Evolutionary conservation across 2,329 filamentous ascomycete species (phyloP), one percentile per base, ranked within the genome.

Genomic region (Penicillium expansum): DNA sequence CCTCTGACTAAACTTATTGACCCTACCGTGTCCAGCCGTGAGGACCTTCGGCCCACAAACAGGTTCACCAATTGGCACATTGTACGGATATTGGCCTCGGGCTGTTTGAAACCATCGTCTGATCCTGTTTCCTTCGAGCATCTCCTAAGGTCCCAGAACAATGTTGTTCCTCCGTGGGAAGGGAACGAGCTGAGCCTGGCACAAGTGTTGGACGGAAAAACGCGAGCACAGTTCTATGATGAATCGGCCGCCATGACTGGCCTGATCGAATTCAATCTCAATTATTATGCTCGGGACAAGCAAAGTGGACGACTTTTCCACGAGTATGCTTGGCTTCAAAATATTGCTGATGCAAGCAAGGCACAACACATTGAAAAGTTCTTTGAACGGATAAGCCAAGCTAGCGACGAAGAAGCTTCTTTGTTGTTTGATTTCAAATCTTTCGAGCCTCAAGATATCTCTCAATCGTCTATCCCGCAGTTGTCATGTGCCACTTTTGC

Each of bases 71-170:
- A 74, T 38, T 74, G 71, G 62, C 68, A 77, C 39, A 62, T 82
- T 33, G 69, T 79, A n/a, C 80, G 83, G 30, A 69, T 84, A 24
- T 43, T 82, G 8, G 81, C 85, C 55, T 79, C 80, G 1, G 77
- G 77, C 35, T 76, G 74, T 20, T 64, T 83, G 16, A 67, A 76
- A 7, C 69, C 78, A 2, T 73, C 80, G 33, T 69, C 70, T 24
- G 76, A 81, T 24, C 79, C 81, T 14, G 69, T 73, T 45, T 58
- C 77, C 3, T 67, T 82, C 16, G 71, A 78, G 33, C 78, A 62
- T 65, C 74, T 67, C 62, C 71, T 67, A 70, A 77, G 63, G 60
- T 55, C 63, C 18, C 66, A 66, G 38, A 62, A 64, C 39, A 65
- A 69, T 45, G 56, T 69, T 37, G 67, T 71, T 18, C 69, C 71